phyloP scores from a whole-genome alignment of 345 rosid species.

The Hypericum androsaemum region DNA sequence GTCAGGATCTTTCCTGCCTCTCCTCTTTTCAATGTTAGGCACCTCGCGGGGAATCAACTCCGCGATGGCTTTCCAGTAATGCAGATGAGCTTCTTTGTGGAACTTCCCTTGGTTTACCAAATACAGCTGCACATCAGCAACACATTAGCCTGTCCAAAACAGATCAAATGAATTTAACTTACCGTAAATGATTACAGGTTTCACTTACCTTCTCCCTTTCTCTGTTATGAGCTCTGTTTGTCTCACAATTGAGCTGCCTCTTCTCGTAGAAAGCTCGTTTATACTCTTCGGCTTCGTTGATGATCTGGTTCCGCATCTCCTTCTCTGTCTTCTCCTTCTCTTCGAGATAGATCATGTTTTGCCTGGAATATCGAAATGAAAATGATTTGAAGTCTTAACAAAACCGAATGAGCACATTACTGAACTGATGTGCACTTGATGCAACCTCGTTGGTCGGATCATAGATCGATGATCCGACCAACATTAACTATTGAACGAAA shows the following conservation, averaged over 20 bases:
- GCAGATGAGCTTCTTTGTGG: constrained; percentile 78
- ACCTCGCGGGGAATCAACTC: constrained; percentile 89
- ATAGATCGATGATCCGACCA: too few species aligned
- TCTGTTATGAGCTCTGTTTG: constrained; percentile 68
- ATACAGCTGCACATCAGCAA: constrained; percentile 37
- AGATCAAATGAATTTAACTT: not conserved
- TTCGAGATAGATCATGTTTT: constrained; percentile 72
- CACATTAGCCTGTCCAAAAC: not conserved
- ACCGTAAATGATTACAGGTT: not conserved
- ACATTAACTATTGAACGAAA: too few species aligned
- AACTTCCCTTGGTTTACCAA: constrained; percentile 87
- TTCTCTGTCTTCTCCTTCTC: constrained; percentile 94
- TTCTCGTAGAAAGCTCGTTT: constrained; percentile 77
- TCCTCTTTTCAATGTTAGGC: constrained; percentile 71
- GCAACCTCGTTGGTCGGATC: too few species aligned
- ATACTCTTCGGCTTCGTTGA: constrained; percentile 76
- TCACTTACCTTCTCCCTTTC: constrained; percentile 78
- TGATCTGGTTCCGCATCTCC: constrained; percentile 82
- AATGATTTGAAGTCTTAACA: too few species aligned
- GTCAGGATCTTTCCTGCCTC: constrained; percentile 70
- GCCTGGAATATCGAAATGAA: constrained; percentile 26
- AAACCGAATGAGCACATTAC: too few species aligned
- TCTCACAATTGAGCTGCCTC: constrained; percentile 52
- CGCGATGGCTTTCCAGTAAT: constrained; percentile 92
- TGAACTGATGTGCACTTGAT: too few species aligned